Conservation (phyloP, 1,139 yeast genomes). For the Nakaseomyces sp. region DNA sequence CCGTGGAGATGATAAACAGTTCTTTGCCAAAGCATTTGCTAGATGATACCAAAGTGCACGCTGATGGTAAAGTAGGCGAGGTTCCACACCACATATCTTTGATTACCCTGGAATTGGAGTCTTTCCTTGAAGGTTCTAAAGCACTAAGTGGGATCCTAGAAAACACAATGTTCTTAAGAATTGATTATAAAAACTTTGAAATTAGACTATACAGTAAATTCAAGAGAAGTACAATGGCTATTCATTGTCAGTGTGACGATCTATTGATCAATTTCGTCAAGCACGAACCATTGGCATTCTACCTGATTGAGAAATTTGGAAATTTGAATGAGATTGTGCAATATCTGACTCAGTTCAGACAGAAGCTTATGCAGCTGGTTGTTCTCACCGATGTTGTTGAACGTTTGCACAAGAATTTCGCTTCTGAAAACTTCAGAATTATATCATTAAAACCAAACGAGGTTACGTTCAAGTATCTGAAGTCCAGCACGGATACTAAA, state of each 20-base stretch:
- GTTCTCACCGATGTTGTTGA: slow-evolving; percentile 31
- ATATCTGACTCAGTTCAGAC: slow-evolving; percentile 26
- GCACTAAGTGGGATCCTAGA: slow-evolving; percentile 25
- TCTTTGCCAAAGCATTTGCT: slow-evolving; percentile 21
- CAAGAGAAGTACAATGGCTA: slow-evolving; percentile 26
- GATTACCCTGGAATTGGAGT: slow-evolving; percentile 26
- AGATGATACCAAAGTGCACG: slow-evolving; percentile 8
- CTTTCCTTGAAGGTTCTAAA: slow-evolving; percentile 27
- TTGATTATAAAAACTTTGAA: slow-evolving; percentile 27
- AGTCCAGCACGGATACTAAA: slow-evolving; percentile 19
- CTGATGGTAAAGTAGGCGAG: slow-evolving; percentile 8
- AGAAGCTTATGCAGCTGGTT: slow-evolving; percentile 29
- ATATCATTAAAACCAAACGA: slow-evolving; percentile 29
- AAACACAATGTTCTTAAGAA: slow-evolving; percentile 28
- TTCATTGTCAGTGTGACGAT: slow-evolving; percentile 28
- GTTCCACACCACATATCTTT: slow-evolving; percentile 17
- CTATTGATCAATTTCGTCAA: slow-evolving; percentile 25
- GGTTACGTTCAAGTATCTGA: slow-evolving; percentile 30
- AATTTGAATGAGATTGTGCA: slow-evolving; percentile 26
- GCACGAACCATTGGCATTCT: slow-evolving; percentile 25
- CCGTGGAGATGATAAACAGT: slow-evolving; percentile 12
- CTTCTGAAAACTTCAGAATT: slow-evolving; percentile 27
- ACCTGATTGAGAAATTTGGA: slow-evolving; percentile 23
- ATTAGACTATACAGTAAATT: slow-evolving; percentile 28
- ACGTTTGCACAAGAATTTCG: slow-evolving; percentile 28